phyloP scores from a whole-genome alignment of 352 stramenopile species.

The Peronospora destructor region DNA sequence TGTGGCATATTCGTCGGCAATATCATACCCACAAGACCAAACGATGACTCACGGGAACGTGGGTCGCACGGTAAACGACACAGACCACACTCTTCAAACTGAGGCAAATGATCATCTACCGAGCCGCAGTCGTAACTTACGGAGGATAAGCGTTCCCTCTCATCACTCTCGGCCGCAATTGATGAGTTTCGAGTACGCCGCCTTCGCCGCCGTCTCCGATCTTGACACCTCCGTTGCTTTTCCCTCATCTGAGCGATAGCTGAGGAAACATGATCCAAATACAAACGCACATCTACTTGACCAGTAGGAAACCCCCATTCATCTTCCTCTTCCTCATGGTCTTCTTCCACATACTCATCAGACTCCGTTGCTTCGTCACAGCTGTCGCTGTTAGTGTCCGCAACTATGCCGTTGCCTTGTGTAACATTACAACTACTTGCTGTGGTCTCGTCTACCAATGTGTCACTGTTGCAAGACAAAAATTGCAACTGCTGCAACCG shows the following conservation, averaged over 20 bases:
- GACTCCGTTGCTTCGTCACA: slow-evolving; percentile 29
- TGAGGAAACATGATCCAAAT: slow-evolving; percentile 59
- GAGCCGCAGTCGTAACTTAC: slow-evolving; percentile 18
- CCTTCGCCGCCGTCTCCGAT: slow-evolving; percentile 30
- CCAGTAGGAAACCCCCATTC: slow-evolving; percentile 79
- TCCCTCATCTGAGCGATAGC: slow-evolving; percentile 50
- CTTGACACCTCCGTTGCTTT: slow-evolving; percentile 31
- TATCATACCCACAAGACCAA: slow-evolving; percentile 67
- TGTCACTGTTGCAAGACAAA: slow-evolving; percentile 38
- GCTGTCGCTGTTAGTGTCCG: slow-evolving; percentile 17
- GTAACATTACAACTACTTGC: slow-evolving; percentile 6
- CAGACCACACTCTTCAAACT: slow-evolving; percentile 49
- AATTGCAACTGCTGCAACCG: slow-evolving; percentile 70
- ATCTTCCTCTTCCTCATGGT: slow-evolving; percentile 63
- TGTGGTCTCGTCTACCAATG: slow-evolving; percentile 11
- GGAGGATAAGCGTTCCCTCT: slow-evolving; percentile 15
- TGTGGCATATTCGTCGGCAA: slow-evolving; percentile 46
- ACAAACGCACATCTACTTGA: slow-evolving; percentile 56
- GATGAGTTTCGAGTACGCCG: slow-evolving; percentile 32
- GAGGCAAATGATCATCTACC: slow-evolving; percentile 24
- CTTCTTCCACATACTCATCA: slow-evolving; percentile 36
- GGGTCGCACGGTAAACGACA: slow-evolving; percentile 55
- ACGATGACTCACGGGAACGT: slow-evolving; percentile 34
- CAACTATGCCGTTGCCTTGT: slow-evolving; percentile 2
- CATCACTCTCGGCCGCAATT: slow-evolving; percentile 12